Percentiles rank a stretch among this genome's conserved stretches.
Conservation (phyloP, 1,284 basidiomycete genomes). For the Cryptococcus wingfieldii region DNA sequence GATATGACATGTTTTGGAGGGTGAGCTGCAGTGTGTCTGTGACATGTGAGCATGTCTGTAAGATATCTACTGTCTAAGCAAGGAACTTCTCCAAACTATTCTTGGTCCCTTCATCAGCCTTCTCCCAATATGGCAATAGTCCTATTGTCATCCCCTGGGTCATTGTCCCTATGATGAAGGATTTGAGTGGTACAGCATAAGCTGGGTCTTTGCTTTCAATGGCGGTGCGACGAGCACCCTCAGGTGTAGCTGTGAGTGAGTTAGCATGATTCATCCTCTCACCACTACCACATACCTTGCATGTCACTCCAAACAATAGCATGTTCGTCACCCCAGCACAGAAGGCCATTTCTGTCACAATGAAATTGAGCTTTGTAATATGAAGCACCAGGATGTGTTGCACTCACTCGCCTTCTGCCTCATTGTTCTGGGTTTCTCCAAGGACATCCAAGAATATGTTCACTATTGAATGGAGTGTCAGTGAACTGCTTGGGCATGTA, state of each 20-base stretch:
- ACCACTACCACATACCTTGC: conserved; percentile 19
- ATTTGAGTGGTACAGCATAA: conserved; percentile 35
- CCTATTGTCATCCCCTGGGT: conserved; percentile 36
- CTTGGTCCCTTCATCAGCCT: conserved; percentile 43
- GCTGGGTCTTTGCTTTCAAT: conserved; percentile 44
- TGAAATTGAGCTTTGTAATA: neutral
- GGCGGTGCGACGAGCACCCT: conserved; percentile 32
- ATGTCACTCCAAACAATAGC: conserved; percentile 33
- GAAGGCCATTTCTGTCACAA: conserved; percentile 12
- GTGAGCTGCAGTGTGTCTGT: too few relatives aligned
- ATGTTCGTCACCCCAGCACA: conserved; percentile 39
- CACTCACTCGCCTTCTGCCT: conserved; percentile 45
- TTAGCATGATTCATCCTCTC: neutral
- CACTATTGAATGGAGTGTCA: conserved; percentile 57
- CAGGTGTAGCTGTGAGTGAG: conserved; percentile 24
- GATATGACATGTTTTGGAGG: too few relatives aligned
- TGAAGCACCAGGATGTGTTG: neutral
- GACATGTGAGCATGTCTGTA: too few relatives aligned
- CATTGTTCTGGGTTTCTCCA: conserved; percentile 69
- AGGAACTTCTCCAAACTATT: conserved; percentile 42
- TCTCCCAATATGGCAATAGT: conserved; percentile 47
- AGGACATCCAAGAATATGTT: conserved; percentile 88
- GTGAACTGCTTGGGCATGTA: neutral
- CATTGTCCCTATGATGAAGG: conserved; percentile 39
- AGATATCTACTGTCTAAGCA: neutral